Percentiles rank a stretch among this genome's conserved stretches.
phyloP scores from a whole-genome alignment of 2,329 filamentous ascomycete species.

The Cladosporium sp. region DNA sequence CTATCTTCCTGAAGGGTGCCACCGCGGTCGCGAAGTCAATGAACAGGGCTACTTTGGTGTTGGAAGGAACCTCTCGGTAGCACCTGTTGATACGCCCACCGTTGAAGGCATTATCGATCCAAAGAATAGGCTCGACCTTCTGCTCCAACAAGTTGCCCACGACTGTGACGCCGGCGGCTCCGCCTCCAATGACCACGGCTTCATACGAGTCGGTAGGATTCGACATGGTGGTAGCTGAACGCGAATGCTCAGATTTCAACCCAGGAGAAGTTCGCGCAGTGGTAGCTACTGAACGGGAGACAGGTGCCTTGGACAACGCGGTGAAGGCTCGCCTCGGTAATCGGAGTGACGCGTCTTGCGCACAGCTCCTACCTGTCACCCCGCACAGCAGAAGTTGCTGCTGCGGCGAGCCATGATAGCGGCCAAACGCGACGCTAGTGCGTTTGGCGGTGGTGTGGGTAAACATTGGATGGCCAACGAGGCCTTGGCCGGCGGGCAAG shows the following conservation, averaged over 20 bases:
- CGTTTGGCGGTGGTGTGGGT: slow-evolving; percentile 7
- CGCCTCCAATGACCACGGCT: slow-evolving; percentile 54
- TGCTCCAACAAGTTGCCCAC: slow-evolving; percentile 57
- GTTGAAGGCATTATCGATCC: slow-evolving; percentile 54
- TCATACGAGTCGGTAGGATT: slow-evolving; percentile 31
- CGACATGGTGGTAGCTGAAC: slow-evolving; percentile 4
- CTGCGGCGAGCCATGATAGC: slow-evolving; percentile 3
- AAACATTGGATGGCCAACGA: slow-evolving; percentile 2
- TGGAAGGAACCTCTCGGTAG: slow-evolving; percentile 58
- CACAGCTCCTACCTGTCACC: slow-evolving; percentile 1
- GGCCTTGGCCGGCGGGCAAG: not conserved
- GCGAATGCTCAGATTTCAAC: not conserved
- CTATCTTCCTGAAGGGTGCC: slow-evolving; percentile 47
- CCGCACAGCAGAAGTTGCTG: slow-evolving; percentile 10
- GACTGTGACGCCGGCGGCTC: slow-evolving; percentile 53
- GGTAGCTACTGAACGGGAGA: not conserved
- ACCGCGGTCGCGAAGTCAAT: slow-evolving; percentile 51
- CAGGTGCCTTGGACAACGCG: not conserved
- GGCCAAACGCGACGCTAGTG: slow-evolving; percentile 5
- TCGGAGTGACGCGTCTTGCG: not conserved
- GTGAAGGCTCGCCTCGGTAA: not conserved
- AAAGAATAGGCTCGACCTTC: slow-evolving; percentile 46
- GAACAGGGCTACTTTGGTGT: slow-evolving; percentile 57
- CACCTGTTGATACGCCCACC: slow-evolving; percentile 38
- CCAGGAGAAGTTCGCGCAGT: not conserved